phyloP scores from a whole-genome alignment of 108 stramenopile species.

The Skeletonema grethae region DNA sequence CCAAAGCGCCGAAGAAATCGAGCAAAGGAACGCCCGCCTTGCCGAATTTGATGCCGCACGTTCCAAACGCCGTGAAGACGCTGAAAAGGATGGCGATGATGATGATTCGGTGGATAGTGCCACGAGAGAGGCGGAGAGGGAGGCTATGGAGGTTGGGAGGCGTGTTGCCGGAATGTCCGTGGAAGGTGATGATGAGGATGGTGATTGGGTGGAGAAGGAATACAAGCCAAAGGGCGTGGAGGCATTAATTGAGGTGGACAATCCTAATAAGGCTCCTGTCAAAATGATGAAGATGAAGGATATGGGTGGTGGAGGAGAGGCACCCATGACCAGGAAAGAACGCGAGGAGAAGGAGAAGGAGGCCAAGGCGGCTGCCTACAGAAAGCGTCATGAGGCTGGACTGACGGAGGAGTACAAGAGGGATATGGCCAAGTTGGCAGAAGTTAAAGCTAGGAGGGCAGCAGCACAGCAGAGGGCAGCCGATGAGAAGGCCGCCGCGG shows the following conservation, averaged over 20 bases:
- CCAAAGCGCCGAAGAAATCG: constrained; percentile 85
- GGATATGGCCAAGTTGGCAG: constrained; percentile 86
- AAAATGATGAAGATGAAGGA: constrained; percentile 50
- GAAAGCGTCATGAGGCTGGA: constrained; percentile 57
- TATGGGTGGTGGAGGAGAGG: constrained; percentile 20
- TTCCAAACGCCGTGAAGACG: constrained; percentile 70
- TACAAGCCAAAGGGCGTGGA: constrained; percentile 51
- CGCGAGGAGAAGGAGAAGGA: constrained; percentile 58
- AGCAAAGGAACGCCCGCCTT: constrained; percentile 76
- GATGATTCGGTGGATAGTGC: constrained; percentile 50
- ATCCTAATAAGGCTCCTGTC: constrained; percentile 47
- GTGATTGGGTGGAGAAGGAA: constrained; percentile 48
- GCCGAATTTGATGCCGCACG: constrained; percentile 81
- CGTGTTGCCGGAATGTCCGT: constrained; percentile 49
- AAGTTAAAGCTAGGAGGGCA: constrained; percentile 76
- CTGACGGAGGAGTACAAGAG: constrained; percentile 87
- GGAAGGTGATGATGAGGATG: constrained; percentile 37
- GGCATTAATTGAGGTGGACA: constrained; percentile 53
- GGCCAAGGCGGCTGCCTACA: constrained; percentile 59
- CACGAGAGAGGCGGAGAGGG: constrained; percentile 41
- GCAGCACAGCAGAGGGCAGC: constrained; percentile 58
- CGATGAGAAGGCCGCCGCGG: constrained; percentile 63
- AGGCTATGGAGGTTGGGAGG: constrained; percentile 51
- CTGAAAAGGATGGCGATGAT: constrained; percentile 48
- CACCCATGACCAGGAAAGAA: constrained; percentile 52